A percentile compares a stretch with the other conserved stretches of the same genome.
Evolutionary conservation across 192 early-diverging fungal genomes (phyloP).

Genomic region (Coemansia sp.): DNA sequence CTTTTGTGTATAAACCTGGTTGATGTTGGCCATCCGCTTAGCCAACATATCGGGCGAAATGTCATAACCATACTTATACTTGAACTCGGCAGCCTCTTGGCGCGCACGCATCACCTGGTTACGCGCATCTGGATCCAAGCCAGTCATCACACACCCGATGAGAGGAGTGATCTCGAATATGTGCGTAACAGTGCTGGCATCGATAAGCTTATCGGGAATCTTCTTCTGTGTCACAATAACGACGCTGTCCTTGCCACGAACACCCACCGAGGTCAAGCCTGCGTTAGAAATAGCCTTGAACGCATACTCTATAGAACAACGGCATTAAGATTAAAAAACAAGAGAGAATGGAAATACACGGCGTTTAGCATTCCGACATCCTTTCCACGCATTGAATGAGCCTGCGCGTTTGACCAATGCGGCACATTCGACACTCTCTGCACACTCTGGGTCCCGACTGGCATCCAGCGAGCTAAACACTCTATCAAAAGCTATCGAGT

Average conservation of each 20-base stretch:
- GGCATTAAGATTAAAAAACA: too few species aligned
- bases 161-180: conserved; percentile 87
- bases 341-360: neutral
- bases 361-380: too few species aligned
- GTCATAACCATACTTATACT: conserved; percentile 98
- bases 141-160: conserved; percentile 98
- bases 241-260: conserved; percentile 91
- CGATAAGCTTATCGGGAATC: conserved; percentile 92
- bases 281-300: conserved; percentile 99
- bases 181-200: conserved; percentile 88
- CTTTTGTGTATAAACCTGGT: conserved; percentile 99
- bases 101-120: conserved; percentile 90
- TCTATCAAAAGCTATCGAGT: neutral
- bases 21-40: conserved; percentile 96
- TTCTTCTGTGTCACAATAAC: conserved; percentile 98
- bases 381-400: too few species aligned
- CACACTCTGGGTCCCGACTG: too few species aligned
- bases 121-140: conserved; percentile 89
- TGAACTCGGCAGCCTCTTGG: conserved; percentile 95
- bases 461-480: neutral
- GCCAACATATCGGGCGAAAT: conserved; percentile 96
- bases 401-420: too few species aligned
- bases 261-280: conserved; percentile 92
- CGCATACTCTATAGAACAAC: conserved; percentile 80
- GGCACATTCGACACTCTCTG: too few species aligned